A percentile compares a stretch with the other conserved stretches of the same genome.
phyloP scores from a whole-genome alignment of 768 basidiomycete genomes.

The Leccinum aurantiacum region DNA sequence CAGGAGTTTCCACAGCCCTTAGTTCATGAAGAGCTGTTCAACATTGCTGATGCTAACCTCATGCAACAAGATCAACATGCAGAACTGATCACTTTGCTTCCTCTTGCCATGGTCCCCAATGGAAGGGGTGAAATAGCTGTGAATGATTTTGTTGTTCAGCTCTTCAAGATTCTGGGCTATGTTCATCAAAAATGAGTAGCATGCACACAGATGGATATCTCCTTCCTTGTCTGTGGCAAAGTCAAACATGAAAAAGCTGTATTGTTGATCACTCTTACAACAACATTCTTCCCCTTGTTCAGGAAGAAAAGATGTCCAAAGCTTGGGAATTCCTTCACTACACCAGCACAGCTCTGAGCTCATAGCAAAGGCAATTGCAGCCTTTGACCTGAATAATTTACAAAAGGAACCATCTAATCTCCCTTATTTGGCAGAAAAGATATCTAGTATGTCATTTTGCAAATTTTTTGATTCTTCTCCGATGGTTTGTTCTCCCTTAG shows the following conservation, averaged over 20 bases:
- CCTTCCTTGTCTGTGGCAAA: too few relatives aligned
- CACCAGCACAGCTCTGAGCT: neutral
- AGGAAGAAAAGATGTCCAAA: too few relatives aligned
- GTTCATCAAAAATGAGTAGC: too few relatives aligned
- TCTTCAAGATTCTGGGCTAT: too few relatives aligned
- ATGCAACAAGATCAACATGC: neutral
- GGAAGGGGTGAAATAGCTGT: too few relatives aligned
- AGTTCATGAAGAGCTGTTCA: neutral
- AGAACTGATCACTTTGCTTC: neutral
- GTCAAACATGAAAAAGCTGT: too few relatives aligned
- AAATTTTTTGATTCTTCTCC: neutral
- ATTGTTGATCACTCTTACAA: too few relatives aligned
- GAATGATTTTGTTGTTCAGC: too few relatives aligned
- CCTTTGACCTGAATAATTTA: neutral
- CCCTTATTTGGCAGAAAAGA: neutral
- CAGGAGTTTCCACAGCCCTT: neutral
- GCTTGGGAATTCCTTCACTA: too few relatives aligned
- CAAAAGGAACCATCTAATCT: neutral
- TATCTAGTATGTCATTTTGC: neutral
- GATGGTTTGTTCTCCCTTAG: neutral
- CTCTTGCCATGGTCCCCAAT: neutral
- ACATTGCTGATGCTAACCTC: neutral
- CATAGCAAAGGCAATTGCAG: neutral
- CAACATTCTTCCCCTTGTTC: too few relatives aligned
- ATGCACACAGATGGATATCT: too few relatives aligned